Conservation (phyloP, 768 basidiomycete species). For the Podaxis sp. region DNA sequence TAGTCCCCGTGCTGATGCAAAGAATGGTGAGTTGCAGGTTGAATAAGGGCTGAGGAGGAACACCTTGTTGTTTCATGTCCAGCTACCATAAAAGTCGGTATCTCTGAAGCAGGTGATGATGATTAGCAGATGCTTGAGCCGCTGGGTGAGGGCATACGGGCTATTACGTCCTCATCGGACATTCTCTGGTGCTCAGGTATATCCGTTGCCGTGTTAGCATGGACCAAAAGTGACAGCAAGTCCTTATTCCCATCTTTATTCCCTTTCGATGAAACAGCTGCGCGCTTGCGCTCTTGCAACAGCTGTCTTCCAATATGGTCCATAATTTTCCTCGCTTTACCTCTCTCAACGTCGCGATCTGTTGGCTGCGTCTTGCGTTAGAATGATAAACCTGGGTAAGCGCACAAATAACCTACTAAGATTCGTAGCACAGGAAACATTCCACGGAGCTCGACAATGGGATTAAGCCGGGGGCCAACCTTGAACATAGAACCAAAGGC, state of each 20-base stretch:
- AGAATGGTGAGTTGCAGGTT: not conserved
- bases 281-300: slow-evolving; percentile 44
- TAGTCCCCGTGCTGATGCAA: slow-evolving; percentile 30
- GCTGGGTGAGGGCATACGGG: slow-evolving; percentile 16
- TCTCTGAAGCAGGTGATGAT: slow-evolving; percentile 30
- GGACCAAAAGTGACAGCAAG: slow-evolving; percentile 53
- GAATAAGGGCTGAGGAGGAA: not conserved
- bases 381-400: slow-evolving; percentile 29
- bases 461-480: slow-evolving; percentile 34
- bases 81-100: slow-evolving; percentile 49
- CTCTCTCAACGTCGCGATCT: slow-evolving; percentile 25
- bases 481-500: slow-evolving; percentile 52
- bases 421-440: slow-evolving; percentile 9
- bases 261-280: slow-evolving; percentile 21
- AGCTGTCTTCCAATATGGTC: slow-evolving; percentile 44
- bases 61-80: slow-evolving; percentile 50
- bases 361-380: slow-evolving; percentile 25
- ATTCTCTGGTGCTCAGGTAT: slow-evolving; percentile 45
- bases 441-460: slow-evolving; percentile 29
- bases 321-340: slow-evolving; percentile 36
- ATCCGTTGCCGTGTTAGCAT: slow-evolving; percentile 54
- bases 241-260: slow-evolving; percentile 37
- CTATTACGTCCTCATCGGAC: slow-evolving; percentile 50
- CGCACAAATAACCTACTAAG: slow-evolving; percentile 28
- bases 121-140: not conserved